Base-by-base conservation (phyloP, 768 basidiomycete species). In the Xerocomellus dryophilus region DNA sequence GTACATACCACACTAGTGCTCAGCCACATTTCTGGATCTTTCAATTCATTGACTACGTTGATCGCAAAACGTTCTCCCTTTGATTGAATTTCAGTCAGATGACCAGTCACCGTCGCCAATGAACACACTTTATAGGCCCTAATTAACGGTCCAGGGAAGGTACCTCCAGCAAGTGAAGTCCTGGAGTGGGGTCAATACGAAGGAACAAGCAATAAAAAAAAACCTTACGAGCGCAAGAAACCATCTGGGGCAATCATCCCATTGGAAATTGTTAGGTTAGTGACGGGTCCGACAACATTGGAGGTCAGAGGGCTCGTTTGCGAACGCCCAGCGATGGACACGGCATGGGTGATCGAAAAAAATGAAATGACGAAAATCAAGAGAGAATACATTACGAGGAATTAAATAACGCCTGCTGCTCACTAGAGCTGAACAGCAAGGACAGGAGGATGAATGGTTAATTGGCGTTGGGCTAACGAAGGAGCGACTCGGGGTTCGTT, bases 91-190 rank as follows among this genome's bases (percentile, higher is more conserved):
- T 53, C 23, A 58, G 42, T 32, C 15, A 39, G 18, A 40, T 7
- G 25, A 42, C 10, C 18, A 27, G 9, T 3, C 9, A 42, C 4
- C 2, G 6, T n/a, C 5, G 7, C 36, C 5, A 41, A 15, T 7
- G 20, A 21, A 25, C 47, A 43, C 27, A 61, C 66, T 58, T 80
- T 81, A n/a, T 65, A 39, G 12, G 60, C 65, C 48, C 38, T 21
- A 47, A 81, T 74, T n/a, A 79, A 59, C 0, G 78, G 76, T 4
- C 77, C 80, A 9, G 78, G 81, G 47, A 77, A 77, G 8, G 63
- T 69, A 4, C 77, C 77, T n/a, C 71, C 74, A 27, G 76, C 75
- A 39, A 80, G 54, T 14, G 61, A 50, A 14, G 66, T 40, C 11
- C 66, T 67, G 21, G 9, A 10, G 2, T 5, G 31, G 8, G 18